Evolutionary conservation across 2,329 filamentous ascomycete genomes (phyloP).

Genomic region (Endothia cerciana): DNA sequence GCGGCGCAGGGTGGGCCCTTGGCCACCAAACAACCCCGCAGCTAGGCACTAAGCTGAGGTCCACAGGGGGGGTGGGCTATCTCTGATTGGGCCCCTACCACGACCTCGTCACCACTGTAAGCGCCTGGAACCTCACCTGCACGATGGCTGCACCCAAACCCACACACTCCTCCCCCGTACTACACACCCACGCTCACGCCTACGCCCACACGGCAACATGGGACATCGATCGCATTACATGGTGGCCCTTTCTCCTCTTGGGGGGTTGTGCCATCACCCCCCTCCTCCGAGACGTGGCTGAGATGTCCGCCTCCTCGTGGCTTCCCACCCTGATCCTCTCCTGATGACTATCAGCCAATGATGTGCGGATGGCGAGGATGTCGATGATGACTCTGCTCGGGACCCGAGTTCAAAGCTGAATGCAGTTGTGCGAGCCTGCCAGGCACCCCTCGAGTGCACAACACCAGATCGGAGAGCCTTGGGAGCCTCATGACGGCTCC

Average conservation of each 20-base stretch:
- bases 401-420: too few species aligned
- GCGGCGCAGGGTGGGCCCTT: not conserved
- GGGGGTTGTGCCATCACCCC: not conserved
- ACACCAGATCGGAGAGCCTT: too few species aligned
- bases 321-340: not conserved
- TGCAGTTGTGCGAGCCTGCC: too few species aligned
- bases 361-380: too few species aligned
- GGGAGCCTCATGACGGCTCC: too few species aligned
- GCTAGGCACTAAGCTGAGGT: too few species aligned
- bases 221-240: not conserved
- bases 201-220: not conserved
- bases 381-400: too few species aligned
- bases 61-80: too few species aligned
- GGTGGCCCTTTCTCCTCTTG: not conserved
- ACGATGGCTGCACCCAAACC: not conserved
- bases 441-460: too few species aligned
- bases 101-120: not conserved
- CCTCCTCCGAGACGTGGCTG: not conserved
- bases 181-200: not conserved
- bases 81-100: not conserved
- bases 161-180: not conserved
- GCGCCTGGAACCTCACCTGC: slow-evolving; percentile 5
- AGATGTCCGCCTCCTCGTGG: not conserved
- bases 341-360: too few species aligned
- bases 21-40: too few species aligned